Conservation (phyloP, 1,284 basidiomycete genomes). For the Schizopora paradoxa region DNA sequence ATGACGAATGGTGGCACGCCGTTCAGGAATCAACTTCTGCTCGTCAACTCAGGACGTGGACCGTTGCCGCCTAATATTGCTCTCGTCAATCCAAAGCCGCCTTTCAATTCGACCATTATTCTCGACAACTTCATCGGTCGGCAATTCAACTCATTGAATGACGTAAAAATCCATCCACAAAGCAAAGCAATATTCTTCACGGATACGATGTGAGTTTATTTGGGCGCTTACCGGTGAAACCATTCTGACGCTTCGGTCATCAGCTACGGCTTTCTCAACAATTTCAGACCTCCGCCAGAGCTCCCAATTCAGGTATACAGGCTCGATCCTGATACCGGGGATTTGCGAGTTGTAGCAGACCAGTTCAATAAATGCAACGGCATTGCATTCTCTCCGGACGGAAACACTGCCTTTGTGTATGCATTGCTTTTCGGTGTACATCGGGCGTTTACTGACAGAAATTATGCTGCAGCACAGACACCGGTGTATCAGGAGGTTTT, state of each 20-base stretch:
- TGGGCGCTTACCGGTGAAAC: background rate
- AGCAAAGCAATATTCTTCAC: slow-evolving; percentile 66
- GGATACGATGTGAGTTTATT: slow-evolving; percentile 51
- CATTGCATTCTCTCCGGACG: slow-evolving; percentile 64
- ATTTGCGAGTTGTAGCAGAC: slow-evolving; percentile 65
- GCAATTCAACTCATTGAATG: slow-evolving; percentile 80
- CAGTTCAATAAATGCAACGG: slow-evolving; percentile 61
- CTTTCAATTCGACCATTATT: slow-evolving; percentile 57
- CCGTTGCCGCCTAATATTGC: slow-evolving; percentile 56
- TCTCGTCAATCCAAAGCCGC: slow-evolving; percentile 57
- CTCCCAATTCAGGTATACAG: slow-evolving; percentile 72
- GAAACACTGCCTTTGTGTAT: slow-evolving; percentile 61
- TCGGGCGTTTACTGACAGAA: background rate
- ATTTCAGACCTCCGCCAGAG: slow-evolving; percentile 59
- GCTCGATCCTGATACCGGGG: slow-evolving; percentile 58
- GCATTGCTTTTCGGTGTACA: slow-evolving; percentile 25
- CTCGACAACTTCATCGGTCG: slow-evolving; percentile 70
- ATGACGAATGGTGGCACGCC: slow-evolving; percentile 78
- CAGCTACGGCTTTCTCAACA: slow-evolving; percentile 60
- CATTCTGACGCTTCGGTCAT: slow-evolving; percentile 3
- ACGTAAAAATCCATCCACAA: slow-evolving; percentile 66
- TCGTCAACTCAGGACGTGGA: slow-evolving; percentile 66
- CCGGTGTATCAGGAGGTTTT: slow-evolving; percentile 42
- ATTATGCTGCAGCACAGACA: slow-evolving; percentile 44
- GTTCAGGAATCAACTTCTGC: slow-evolving; percentile 54